Base-by-base conservation (phyloP, 1,284 basidiomycete genomes). In the Sporisorium exsertum region DNA sequence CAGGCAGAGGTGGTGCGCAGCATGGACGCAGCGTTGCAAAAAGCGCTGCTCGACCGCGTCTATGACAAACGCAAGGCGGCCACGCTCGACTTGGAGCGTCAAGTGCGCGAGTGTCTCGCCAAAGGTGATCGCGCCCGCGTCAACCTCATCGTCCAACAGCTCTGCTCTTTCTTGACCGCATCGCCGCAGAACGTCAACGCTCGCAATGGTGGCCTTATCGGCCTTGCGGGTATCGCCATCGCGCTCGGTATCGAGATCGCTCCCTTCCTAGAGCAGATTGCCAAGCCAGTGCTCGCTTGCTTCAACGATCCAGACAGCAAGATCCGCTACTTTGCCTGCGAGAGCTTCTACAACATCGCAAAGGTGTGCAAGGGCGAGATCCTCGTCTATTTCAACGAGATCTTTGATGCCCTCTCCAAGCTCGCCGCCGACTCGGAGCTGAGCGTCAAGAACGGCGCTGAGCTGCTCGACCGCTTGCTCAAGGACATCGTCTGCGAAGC, bases 291-390 rank as follows among this genome's bases (percentile, higher is more conserved):
- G 32, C 89, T 99, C n/a, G 90, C 90, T 45, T 98, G 96, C 87
- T 98, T 99, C 86, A 90, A 91, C 72, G 97, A 99, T 86, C 90
- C 92, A 4, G 97, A 99, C 88, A 94, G 94, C 86, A 91, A 95
- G 84, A 94, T 99, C 73, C 90, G 96, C 53, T 97, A 97, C 87
- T 97, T 95, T 88, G 96, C 96, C 7, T 96, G 95, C 67, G 96
- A 99, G 86, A 95, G 94, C 84, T 88, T 99, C 81, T 99, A 99
- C 88, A 99, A 99, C 87, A 97, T 99, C 80, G 84, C 86, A 37
- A 97, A 99, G 87, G 95, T 98, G 8, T 97, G 95, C 62, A 97
- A 97, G 85, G 96, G 96, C 40, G 96, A 98, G 87, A 92, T 98
- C 45, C 87, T 99, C 70, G 91, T 97, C 22, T 97, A 96, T 86